These are phyloP conservation scores for Fusarium luffae DNA, from an alignment of 2,329 filamentous ascomycete species.

Conservation along the genomic window DNA sequence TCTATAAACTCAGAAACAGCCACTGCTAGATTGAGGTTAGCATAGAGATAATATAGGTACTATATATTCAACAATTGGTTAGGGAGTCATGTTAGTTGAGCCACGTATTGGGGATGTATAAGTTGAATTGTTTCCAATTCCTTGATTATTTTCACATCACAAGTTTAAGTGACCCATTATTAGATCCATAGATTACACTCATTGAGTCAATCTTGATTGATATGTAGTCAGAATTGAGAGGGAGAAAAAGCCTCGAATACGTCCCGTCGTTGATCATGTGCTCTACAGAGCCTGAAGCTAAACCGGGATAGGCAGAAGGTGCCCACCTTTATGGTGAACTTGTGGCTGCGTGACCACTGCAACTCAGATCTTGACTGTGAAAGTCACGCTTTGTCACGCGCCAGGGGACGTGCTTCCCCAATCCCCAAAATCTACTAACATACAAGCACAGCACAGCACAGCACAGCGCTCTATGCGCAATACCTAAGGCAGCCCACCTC, in stretches of 20 bases:
- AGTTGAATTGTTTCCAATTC: background rate
- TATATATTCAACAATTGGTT: slow-evolving; percentile 4
- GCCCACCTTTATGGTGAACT: slow-evolving; percentile 37
- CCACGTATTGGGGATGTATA: background rate
- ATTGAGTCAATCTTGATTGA: slow-evolving; percentile 4
- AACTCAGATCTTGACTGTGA: slow-evolving; percentile 26
- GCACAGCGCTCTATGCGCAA: background rate
- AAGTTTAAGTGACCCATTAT: slow-evolving; percentile 7
- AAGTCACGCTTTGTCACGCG: slow-evolving; percentile 44
- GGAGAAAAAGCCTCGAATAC: slow-evolving; percentile 35
- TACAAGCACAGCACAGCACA: background rate
- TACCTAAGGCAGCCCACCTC: background rate
- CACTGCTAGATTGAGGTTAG: slow-evolving; percentile 3
- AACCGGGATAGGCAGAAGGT: slow-evolving; percentile 25
- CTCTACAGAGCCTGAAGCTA: slow-evolving; percentile 31
- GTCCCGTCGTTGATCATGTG: slow-evolving; percentile 41
- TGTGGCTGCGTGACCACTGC: slow-evolving; percentile 35
- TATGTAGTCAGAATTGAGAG: slow-evolving; percentile 30
- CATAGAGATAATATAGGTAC: background rate
- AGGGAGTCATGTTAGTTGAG: background rate
- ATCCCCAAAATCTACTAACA: slow-evolving; percentile 25
- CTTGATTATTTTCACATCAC: slow-evolving; percentile 9
- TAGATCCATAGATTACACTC: background rate
- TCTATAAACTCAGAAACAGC: slow-evolving; percentile 6
- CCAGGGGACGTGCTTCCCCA: slow-evolving; percentile 37